phyloP scores from a whole-genome alignment of 345 rosid genomes.

The Eucalyptus brandiana region DNA sequence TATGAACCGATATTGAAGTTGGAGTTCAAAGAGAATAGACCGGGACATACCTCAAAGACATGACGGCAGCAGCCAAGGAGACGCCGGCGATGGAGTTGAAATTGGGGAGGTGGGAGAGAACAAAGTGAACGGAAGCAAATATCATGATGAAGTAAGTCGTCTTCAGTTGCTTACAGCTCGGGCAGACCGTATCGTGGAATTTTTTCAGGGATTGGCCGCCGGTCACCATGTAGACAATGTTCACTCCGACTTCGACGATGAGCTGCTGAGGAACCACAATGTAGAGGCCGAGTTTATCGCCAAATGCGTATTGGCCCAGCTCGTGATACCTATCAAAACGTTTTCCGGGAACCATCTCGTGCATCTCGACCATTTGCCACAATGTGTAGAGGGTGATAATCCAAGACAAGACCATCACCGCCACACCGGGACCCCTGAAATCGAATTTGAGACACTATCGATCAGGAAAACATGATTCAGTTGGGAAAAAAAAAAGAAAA shows the following conservation, averaged over 20 bases:
- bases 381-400: conserved; percentile 59
- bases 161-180: conserved; percentile 21
- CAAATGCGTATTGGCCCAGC: conserved; percentile 74
- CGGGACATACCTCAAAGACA: conserved; percentile 49
- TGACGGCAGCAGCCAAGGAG: conserved; percentile 72
- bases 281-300: conserved; percentile 71
- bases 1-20: not conserved
- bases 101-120: conserved; percentile 74
- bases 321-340: conserved; percentile 76
- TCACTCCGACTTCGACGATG: conserved; percentile 52
- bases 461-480: not conserved
- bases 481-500: not conserved
- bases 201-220: conserved; percentile 59
- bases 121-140: conserved; percentile 48
- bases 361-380: conserved; percentile 96
- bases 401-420: conserved; percentile 51
- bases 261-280: conserved; percentile 78
- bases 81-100: conserved; percentile 72
- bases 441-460: not conserved
- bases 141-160: conserved; percentile 69
- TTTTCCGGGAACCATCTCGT: conserved; percentile 72
- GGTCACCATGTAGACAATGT: conserved; percentile 72
- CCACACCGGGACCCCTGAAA: conserved; percentile 76
- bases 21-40: not conserved
- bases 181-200: conserved; percentile 39